Percentiles rank a stretch among this genome's conserved stretches.
These are phyloP conservation scores for Colletotrichum sp. DNA, from an alignment of 2,329 filamentous ascomycete genomes.

Conservation along the genomic window DNA sequence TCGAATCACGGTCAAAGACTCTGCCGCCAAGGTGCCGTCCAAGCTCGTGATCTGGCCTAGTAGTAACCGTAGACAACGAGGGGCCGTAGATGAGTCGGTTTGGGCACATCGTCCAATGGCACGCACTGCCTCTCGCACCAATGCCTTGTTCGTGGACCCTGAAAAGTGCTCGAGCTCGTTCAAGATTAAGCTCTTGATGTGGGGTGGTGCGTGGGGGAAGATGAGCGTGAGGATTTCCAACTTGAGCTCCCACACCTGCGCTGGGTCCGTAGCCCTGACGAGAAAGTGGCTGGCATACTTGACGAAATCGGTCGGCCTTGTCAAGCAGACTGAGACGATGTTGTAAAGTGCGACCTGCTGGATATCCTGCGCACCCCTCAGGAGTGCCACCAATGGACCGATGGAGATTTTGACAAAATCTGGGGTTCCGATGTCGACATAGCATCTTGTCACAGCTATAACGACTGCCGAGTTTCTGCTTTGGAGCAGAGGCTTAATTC, in stretches of 20 bases:
- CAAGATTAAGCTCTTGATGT: conserved; percentile 84
- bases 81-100: conserved; percentile 71
- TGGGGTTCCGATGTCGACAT: conserved; percentile 80
- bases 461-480: conserved; percentile 94
- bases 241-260: conserved; percentile 88
- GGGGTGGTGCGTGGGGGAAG: conserved; percentile 79
- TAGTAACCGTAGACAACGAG: conserved; percentile 81
- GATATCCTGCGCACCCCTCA: conserved; percentile 85
- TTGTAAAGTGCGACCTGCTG: conserved; percentile 92
- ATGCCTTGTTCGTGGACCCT: conserved; percentile 67
- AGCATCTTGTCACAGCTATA: conserved; percentile 83
- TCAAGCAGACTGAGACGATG: conserved; percentile 89
- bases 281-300: conserved; percentile 90
- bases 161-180: conserved; percentile 96
- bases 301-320: conserved; percentile 79
- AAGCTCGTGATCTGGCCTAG: conserved; percentile 87
- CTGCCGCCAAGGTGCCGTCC: conserved; percentile 87
- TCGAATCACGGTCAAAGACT: conserved; percentile 92
- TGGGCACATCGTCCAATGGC: conserved; percentile 95
- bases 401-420: conserved; percentile 78
- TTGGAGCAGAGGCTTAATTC: conserved; percentile 83
- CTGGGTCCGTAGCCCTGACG: conserved; percentile 77
- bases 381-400: conserved; percentile 83
- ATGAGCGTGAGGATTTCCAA: conserved; percentile 89
- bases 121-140: conserved; percentile 88